Percentiles rank a stretch among this genome's conserved stretches.
Evolutionary conservation across 2,329 filamentous ascomycete genomes (phyloP).

Genomic region (Apiospora rasikravindrae): DNA sequence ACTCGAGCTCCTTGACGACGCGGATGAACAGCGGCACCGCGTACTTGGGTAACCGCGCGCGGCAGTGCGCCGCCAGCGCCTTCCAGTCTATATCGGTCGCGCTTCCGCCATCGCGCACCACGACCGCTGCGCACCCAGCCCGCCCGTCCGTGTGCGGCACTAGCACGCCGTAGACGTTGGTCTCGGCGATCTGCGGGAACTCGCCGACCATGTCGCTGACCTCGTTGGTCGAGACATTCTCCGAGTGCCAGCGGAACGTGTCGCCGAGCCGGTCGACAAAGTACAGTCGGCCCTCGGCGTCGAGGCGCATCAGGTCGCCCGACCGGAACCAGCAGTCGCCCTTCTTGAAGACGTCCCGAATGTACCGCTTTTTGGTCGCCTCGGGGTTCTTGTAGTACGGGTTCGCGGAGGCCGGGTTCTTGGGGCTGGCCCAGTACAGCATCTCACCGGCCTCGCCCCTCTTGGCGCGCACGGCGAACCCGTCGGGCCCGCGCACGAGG

Average conservation of each 20-base stretch:
- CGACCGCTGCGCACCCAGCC: constrained; percentile 47
- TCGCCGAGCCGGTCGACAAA: constrained; percentile 74
- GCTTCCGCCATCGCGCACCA: constrained; percentile 38
- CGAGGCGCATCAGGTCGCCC: constrained; percentile 67
- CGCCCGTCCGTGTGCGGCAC: constrained; percentile 51
- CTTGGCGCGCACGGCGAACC: constrained; percentile 67
- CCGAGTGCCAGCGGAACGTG: constrained; percentile 70
- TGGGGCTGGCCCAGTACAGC: constrained; percentile 60
- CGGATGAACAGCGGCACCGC: constrained; percentile 51
- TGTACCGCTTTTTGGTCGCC: constrained; percentile 68
- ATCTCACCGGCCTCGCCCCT: constrained; percentile 72
- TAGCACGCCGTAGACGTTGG: constrained; percentile 49
- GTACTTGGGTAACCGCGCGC: constrained; percentile 46
- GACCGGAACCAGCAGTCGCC: constrained; percentile 73
- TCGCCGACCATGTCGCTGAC: constrained; percentile 46
- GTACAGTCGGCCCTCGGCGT: constrained; percentile 67
- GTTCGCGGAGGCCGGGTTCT: constrained; percentile 59
- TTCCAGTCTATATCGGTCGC: constrained; percentile 36
- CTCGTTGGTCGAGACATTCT: constrained; percentile 53
- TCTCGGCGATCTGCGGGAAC: constrained; percentile 46
- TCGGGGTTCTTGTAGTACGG: constrained; percentile 64
- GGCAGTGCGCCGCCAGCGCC: constrained; percentile 43
- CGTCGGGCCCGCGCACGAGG: constrained; percentile 67
- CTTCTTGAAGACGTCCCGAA: constrained; percentile 65
- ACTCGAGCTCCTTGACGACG: constrained; percentile 44